Conservation (phyloP, 2,329 filamentous ascomycete species). For the Aspergillus candidus region DNA sequence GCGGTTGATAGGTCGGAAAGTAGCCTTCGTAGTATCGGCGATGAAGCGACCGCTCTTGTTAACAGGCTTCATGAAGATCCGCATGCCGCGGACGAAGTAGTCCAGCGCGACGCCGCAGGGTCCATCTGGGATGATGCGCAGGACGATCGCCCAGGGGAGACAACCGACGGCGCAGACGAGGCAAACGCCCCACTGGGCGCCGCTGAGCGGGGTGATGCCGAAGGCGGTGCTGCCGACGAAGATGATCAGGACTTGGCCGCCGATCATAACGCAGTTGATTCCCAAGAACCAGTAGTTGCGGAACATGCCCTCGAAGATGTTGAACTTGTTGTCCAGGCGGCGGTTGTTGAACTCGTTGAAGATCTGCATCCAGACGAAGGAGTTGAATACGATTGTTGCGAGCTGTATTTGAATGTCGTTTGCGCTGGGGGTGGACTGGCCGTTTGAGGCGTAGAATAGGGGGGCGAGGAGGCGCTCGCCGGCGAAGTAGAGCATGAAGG, state of each 20-base stretch:
- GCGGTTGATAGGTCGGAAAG: conserved; percentile 21
- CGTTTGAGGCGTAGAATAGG: no score
- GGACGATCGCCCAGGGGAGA: conserved; percentile 71
- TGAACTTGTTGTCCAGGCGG: conserved; percentile 88
- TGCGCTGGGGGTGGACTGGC: conserved; percentile 45
- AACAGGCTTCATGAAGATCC: conserved; percentile 44
- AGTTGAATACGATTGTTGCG: conserved; percentile 87
- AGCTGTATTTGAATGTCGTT: conserved; percentile 49
- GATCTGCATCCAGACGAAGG: conserved; percentile 99
- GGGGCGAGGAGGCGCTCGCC: conserved; percentile 51
- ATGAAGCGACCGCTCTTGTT: conserved; percentile 24
- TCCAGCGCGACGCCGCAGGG: conserved; percentile 39
- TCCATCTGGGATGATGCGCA: conserved; percentile 76
- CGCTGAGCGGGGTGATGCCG: conserved; percentile 62
- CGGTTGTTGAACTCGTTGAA: conserved; percentile 98
- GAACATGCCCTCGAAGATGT: conserved; percentile 84
- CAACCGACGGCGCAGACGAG: conserved; percentile 79
- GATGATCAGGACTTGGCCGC: conserved; percentile 82
- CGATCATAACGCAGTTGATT: conserved; percentile 83
- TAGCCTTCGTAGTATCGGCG: conserved; percentile 19
- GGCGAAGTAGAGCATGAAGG: conserved; percentile 78
- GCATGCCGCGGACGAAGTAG: conserved; percentile 50
- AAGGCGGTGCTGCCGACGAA: conserved; percentile 80
- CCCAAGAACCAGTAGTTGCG: conserved; percentile 83
- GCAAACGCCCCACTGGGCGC: conserved; percentile 80